phyloP scores from a whole-genome alignment of 23 red algal species.

The Pyropia yezoensis region DNA sequence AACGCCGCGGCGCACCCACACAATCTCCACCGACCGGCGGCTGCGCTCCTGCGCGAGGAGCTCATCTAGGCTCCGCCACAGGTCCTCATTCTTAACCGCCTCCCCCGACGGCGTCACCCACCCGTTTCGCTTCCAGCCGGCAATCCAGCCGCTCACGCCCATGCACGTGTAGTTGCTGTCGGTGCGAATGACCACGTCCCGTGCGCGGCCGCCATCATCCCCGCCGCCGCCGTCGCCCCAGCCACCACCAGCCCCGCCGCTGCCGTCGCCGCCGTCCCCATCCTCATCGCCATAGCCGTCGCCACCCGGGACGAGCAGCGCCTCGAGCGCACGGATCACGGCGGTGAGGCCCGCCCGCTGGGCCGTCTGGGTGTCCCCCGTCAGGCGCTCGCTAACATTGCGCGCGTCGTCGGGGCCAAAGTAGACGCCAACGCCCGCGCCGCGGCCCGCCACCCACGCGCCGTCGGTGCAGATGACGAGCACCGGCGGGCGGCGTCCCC shows the following conservation, averaged over 20 bases:
- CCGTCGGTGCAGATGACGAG: slow-evolving; percentile 76
- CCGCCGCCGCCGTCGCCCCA: too few species aligned
- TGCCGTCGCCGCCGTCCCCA: too few species aligned
- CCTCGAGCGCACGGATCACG: slow-evolving; percentile 36
- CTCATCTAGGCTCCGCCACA: slow-evolving; percentile 38
- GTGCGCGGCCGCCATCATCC: too few species aligned
- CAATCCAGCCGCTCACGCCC: slow-evolving; percentile 50
- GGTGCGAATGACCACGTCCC: neutral
- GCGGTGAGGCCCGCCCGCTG: slow-evolving; percentile 80
- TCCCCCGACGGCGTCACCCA: slow-evolving; percentile 24
- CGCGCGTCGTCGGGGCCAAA: slow-evolving; percentile 44
- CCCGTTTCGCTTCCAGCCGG: slow-evolving; percentile 43
- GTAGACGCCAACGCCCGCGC: slow-evolving; percentile 65
- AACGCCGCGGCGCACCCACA: slow-evolving; percentile 53
- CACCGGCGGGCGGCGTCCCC: neutral
- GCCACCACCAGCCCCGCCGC: too few species aligned
- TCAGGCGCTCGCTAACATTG: slow-evolving; percentile 52
- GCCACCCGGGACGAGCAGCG: neutral
- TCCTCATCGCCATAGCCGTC: neutral
- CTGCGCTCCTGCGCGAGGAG: neutral
- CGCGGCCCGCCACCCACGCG: slow-evolving; percentile 29
- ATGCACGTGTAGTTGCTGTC: slow-evolving; percentile 46
- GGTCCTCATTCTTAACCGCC: slow-evolving; percentile 50
- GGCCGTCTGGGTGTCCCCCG: slow-evolving; percentile 33
- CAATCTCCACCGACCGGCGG: slow-evolving; percentile 6